phyloP scores from a whole-genome alignment of 768 basidiomycete species.

The Suillus sp. region DNA sequence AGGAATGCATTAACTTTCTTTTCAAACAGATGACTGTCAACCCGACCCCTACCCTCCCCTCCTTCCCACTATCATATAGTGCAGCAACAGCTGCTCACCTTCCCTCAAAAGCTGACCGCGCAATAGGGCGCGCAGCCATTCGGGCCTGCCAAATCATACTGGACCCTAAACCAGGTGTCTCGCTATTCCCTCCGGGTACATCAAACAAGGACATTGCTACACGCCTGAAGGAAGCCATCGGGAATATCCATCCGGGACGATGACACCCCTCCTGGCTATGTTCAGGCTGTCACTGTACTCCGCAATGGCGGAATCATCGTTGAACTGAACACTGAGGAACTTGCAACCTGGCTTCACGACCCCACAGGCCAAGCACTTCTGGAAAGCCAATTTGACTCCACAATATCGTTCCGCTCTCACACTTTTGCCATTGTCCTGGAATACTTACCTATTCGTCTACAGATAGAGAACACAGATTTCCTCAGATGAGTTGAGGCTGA shows the following conservation, averaged over 20 bases:
- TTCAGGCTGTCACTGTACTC: neutral
- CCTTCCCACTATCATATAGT: neutral
- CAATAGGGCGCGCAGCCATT: neutral
- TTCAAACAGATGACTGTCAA: too few species aligned
- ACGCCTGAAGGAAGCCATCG: neutral
- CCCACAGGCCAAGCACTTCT: slow-evolving; percentile 15
- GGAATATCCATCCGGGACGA: neutral
- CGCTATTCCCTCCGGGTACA: neutral
- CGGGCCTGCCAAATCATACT: neutral
- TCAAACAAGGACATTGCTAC: neutral
- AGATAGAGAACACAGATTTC: slow-evolving; percentile 3
- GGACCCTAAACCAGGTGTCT: neutral
- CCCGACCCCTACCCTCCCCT: too few species aligned
- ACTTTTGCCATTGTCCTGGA: slow-evolving; percentile 19
- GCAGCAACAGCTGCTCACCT: neutral
- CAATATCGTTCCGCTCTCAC: slow-evolving; percentile 5
- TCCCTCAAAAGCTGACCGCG: neutral
- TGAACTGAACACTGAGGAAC: slow-evolving; percentile 13
- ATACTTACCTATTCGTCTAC: slow-evolving; percentile 24
- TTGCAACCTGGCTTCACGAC: neutral
- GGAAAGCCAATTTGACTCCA: slow-evolving; percentile 2
- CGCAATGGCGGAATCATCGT: slow-evolving; percentile 21
- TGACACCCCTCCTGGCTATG: neutral
- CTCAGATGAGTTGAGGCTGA: slow-evolving; percentile 17
- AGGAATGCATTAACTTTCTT: too few species aligned